Evolutionary conservation across 345 rosid genomes (phyloP).

Genomic region (Eucalyptus marginata): DNA sequence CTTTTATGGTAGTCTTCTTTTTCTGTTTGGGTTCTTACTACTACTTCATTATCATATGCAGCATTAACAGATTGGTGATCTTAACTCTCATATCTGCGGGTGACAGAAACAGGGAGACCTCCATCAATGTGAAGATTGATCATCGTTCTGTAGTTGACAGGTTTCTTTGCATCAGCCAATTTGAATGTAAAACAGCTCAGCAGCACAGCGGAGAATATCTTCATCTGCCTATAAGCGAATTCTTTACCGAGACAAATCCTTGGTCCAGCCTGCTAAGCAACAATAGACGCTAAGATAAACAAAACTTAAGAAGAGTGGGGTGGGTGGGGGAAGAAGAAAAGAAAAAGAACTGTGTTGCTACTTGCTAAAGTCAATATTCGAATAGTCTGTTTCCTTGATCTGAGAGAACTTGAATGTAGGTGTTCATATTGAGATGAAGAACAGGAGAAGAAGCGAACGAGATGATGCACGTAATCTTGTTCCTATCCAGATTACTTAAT

Average conservation of each 20-base stretch:
- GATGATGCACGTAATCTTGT: background rate
- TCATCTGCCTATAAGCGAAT: conserved; percentile 55
- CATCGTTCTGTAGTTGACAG: conserved; percentile 46
- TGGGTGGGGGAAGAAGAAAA: background rate
- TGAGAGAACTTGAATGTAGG: background rate
- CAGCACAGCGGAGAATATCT: conserved; percentile 37
- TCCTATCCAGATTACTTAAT: background rate
- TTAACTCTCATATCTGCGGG: conserved; percentile 3
- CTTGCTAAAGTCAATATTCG: background rate
- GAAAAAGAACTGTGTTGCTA: background rate
- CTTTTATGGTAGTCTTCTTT: background rate
- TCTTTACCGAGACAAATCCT: conserved; percentile 46
- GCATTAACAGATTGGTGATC: background rate
- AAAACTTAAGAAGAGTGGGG: background rate
- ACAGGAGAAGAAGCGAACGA: background rate
- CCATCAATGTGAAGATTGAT: conserved; percentile 48
- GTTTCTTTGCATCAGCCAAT: conserved; percentile 16
- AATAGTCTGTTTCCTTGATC: background rate
- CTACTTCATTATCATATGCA: background rate
- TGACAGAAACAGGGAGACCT: conserved; percentile 37
- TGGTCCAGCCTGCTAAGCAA: conserved; percentile 46
- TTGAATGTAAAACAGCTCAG: conserved; percentile 27
- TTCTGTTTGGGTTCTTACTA: background rate
- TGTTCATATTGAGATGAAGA: background rate
- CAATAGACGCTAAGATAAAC: background rate